A percentile compares a stretch with the other conserved stretches of the same genome.
Evolutionary conservation across 2,329 filamentous ascomycete species (phyloP).

Genomic region (Didymella segeticola): DNA sequence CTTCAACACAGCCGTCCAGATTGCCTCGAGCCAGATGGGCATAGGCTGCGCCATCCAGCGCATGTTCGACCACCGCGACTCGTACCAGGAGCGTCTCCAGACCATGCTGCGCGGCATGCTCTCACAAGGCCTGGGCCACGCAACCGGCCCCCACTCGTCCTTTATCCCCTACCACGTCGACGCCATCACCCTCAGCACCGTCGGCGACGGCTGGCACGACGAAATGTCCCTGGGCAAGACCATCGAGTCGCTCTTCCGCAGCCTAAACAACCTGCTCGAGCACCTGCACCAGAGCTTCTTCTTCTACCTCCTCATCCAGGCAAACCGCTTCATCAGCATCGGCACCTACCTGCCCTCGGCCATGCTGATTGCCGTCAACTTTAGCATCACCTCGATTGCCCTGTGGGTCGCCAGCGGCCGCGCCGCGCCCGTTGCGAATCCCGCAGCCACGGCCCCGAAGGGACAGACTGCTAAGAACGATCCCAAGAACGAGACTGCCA

Average conservation of each 20-base stretch:
- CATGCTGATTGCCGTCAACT: conserved; percentile 95
- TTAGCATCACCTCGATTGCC: conserved; percentile 92
- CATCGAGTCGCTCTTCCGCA: conserved; percentile 88
- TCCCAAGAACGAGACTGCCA: conserved; percentile 52
- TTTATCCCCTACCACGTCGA: conserved; percentile 99
- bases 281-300: conserved; percentile 99
- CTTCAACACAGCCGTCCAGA: conserved; percentile 89
- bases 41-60: conserved; percentile 83
- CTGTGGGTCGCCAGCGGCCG: conserved; percentile 89
- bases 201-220: conserved; percentile 93
- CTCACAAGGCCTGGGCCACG: conserved; percentile 86
- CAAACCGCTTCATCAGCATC: conserved; percentile 94
- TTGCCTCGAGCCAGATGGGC: conserved; percentile 91
- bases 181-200: conserved; percentile 89
- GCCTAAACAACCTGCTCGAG: conserved; percentile 94
- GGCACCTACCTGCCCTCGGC: conserved; percentile 96
- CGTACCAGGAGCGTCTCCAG: conserved; percentile 79
- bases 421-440: conserved; percentile 27
- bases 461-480: too few relatives aligned
- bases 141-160: conserved; percentile 88
- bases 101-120: conserved; percentile 94
- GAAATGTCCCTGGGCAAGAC: conserved; percentile 94
- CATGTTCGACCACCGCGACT: conserved; percentile 79
- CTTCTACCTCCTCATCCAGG: conserved; percentile 94
- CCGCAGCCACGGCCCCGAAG: conserved; percentile 31